These are phyloP conservation scores for Penicillium canariense DNA, from an alignment of 495 filamentous ascomycete species.

Conservation along the genomic window DNA sequence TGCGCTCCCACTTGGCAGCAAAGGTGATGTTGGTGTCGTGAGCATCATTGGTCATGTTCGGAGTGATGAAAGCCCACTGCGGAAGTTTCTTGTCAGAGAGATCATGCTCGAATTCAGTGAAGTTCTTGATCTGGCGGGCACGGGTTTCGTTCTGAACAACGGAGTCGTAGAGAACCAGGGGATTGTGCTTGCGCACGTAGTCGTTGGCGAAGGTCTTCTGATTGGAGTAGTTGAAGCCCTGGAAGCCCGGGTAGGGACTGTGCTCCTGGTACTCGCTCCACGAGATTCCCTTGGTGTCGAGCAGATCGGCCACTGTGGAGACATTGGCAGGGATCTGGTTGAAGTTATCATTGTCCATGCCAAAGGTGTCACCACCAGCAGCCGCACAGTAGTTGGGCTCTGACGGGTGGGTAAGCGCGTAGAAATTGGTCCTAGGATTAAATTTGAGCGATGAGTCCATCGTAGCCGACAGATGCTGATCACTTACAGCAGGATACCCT, in stretches of 20 bases:
- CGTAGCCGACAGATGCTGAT: neutral
- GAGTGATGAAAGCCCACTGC: conserved; percentile 73
- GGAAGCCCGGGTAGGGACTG: conserved; percentile 64
- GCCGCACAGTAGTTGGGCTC: conserved; percentile 69
- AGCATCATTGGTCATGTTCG: conserved; percentile 72
- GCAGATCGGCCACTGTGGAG: conserved; percentile 64
- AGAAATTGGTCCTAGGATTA: conserved; percentile 51
- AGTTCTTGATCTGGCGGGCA: conserved; percentile 62
- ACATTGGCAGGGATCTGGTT: conserved; percentile 54
- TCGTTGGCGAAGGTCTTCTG: conserved; percentile 49
- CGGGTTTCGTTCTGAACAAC: conserved; percentile 53
- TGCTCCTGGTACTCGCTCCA: conserved; percentile 73
- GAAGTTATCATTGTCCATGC: conserved; percentile 67
- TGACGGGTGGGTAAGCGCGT: conserved; percentile 62
- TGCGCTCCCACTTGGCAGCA: conserved; percentile 56
- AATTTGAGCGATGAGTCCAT: neutral
- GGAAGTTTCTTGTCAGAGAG: conserved; percentile 55
- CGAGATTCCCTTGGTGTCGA: conserved; percentile 63
- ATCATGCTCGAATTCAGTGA: conserved; percentile 60
- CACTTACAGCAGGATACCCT: conserved; percentile 56
- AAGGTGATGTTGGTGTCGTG: conserved; percentile 66
- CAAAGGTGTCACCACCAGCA: conserved; percentile 64
- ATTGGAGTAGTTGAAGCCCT: conserved; percentile 55
- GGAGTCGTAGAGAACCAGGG: conserved; percentile 57
- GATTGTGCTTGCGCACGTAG: conserved; percentile 79